A percentile compares a stretch with the other conserved stretches of the same genome.
Evolutionary conservation across 2,329 filamentous ascomycete genomes (phyloP).

Genomic region (Mollisiaceae sp.): DNA sequence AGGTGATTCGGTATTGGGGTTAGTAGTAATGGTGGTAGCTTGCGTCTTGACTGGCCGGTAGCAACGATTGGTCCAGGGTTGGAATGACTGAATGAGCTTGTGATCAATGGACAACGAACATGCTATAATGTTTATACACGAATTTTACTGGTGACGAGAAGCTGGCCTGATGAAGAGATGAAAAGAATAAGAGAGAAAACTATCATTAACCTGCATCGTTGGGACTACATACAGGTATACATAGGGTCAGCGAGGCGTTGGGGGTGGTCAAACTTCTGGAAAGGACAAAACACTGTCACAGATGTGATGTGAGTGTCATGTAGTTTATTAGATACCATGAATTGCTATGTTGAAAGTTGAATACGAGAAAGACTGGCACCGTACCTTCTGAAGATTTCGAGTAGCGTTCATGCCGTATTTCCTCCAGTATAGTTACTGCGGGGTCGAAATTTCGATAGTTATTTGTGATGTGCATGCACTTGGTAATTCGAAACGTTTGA

Average conservation of each 20-base stretch:
- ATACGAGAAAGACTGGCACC: not conserved
- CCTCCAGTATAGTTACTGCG: not conserved
- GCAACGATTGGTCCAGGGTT: slow-evolving; percentile 21
- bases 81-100: slow-evolving; percentile 7
- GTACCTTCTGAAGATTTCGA: not conserved
- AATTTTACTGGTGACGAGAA: not conserved
- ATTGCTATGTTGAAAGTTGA: slow-evolving; percentile 4
- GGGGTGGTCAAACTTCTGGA: slow-evolving; percentile 1
- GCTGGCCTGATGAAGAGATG: not conserved
- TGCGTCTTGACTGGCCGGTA: slow-evolving; percentile 30
- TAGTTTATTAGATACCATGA: slow-evolving; percentile 8
- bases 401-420: not conserved
- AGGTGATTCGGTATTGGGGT: slow-evolving; percentile 19
- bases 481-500: not conserved
- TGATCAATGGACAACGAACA: not conserved
- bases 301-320: not conserved
- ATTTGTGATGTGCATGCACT: not conserved
- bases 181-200: not conserved
- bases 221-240: not conserved
- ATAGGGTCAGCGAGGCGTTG: slow-evolving; percentile 7
- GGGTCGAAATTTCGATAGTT: not conserved
- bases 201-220: slow-evolving; percentile 11
- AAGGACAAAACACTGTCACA: not conserved
- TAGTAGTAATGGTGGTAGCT: slow-evolving; percentile 16
- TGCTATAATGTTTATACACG: slow-evolving; percentile 7